Conservation (phyloP, 2,329 filamentous ascomycete species). For the Alternaria arborescens region DNA sequence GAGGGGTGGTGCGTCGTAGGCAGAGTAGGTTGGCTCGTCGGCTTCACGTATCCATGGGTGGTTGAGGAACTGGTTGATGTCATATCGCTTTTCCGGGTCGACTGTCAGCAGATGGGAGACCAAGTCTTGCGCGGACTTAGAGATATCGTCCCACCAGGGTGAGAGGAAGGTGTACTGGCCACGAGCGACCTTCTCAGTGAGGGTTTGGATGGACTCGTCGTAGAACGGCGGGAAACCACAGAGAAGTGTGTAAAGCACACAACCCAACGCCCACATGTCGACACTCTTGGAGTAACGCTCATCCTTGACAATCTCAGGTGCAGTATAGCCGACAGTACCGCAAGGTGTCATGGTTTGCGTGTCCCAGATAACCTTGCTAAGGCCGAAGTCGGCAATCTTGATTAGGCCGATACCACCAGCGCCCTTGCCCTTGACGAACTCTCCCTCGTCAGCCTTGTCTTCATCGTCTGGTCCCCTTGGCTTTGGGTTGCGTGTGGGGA, state of each 20-base stretch:
- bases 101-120: constrained; percentile 94
- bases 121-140: constrained; percentile 90
- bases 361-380: constrained; percentile 99
- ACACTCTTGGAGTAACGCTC: constrained; percentile 98
- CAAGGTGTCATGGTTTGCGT: constrained; percentile 99
- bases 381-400: constrained; percentile 97
- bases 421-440: constrained; percentile 83
- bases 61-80: constrained; percentile 89
- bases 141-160: constrained; percentile 99
- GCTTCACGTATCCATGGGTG: constrained; percentile 90
- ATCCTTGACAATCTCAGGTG: constrained; percentile 98
- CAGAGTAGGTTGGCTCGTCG: constrained; percentile 72
- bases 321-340: constrained; percentile 96
- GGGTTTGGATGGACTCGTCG: constrained; percentile 94
- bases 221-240: constrained; percentile 99
- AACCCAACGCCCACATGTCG: constrained; percentile 99
- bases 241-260: constrained; percentile 93
- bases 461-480: constrained; percentile 88
- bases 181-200: constrained; percentile 96
- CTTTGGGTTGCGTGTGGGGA: constrained; percentile 82
- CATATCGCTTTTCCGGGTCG: constrained; percentile 93
- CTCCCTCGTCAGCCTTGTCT: constrained; percentile 96
- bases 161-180: constrained; percentile 98
- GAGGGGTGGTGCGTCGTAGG: constrained; percentile 74
- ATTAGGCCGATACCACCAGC: constrained; percentile 91